phyloP scores from a whole-genome alignment of 129 eudicot genomes.

The sunflower (Helianthus annuus) region HanXRQr2.0-SUNRISE NC_035447.2:156384749-156385248 shows the following conservation, averaged over 20 bases:
- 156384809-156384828: neutral
- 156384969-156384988: neutral
- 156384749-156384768: slow-evolving; percentile 36
- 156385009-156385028: too few relatives aligned
- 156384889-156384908: neutral
- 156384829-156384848: neutral
- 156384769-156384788: too few relatives aligned
- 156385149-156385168: slow-evolving; percentile 59
- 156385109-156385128: slow-evolving; percentile 31
- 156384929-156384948: neutral
- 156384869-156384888: neutral
- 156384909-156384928: neutral
- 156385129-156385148: slow-evolving; percentile 62
- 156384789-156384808: neutral
- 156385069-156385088: slow-evolving; percentile 43
- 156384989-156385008: neutral
- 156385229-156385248: slow-evolving; percentile 52
- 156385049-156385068: too few relatives aligned
- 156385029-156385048: too few relatives aligned
- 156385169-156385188: slow-evolving; percentile 63
- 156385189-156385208: slow-evolving; percentile 72
- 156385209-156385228: slow-evolving; percentile 77
- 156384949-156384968: neutral
- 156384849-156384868: neutral
- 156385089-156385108: slow-evolving; percentile 45